A percentile compares a stretch with the other conserved stretches of the same genome.
Conservation (phyloP, 306 rosid genomes). For the Cicer chorassanicum region DNA sequence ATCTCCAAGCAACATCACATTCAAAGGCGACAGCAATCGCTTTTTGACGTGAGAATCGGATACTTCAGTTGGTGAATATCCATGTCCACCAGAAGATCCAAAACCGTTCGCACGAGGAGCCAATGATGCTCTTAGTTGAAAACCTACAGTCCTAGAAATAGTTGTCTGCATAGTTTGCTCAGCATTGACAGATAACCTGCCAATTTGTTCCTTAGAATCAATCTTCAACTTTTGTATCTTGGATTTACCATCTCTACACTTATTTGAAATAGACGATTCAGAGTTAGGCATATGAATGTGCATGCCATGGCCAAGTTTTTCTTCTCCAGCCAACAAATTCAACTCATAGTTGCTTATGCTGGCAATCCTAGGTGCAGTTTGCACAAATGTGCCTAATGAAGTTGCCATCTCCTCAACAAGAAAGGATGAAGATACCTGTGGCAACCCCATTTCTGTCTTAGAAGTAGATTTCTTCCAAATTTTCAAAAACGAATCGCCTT, state of each 20-base stretch:
- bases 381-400: constrained; percentile 60
- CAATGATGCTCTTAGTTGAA: constrained; percentile 56
- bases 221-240: constrained; percentile 53
- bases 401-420: constrained; percentile 67
- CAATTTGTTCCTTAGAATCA: constrained; percentile 49
- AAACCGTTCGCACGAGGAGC: constrained; percentile 45
- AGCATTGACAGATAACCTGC: constrained; percentile 50
- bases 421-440: constrained; percentile 62
- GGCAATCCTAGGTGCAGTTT: constrained; percentile 51
- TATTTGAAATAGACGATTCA: constrained; percentile 49
- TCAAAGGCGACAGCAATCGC: constrained; percentile 64
- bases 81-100: constrained; percentile 39
- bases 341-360: constrained; percentile 59
- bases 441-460: constrained; percentile 64
- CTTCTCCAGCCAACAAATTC: constrained; percentile 56
- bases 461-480: constrained; percentile 37
- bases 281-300: constrained; percentile 52
- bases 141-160: constrained; percentile 67
- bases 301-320: constrained; percentile 47
- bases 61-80: constrained; percentile 51
- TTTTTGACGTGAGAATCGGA: constrained; percentile 52
- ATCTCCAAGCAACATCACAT: constrained; percentile 56
- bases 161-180: constrained; percentile 52
- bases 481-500: constrained; percentile 34
- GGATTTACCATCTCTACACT: constrained; percentile 48